These are phyloP conservation scores for Powellomyces hirtus DNA, from an alignment of 192 early-diverging fungal species.

Conservation along the genomic window DNA sequence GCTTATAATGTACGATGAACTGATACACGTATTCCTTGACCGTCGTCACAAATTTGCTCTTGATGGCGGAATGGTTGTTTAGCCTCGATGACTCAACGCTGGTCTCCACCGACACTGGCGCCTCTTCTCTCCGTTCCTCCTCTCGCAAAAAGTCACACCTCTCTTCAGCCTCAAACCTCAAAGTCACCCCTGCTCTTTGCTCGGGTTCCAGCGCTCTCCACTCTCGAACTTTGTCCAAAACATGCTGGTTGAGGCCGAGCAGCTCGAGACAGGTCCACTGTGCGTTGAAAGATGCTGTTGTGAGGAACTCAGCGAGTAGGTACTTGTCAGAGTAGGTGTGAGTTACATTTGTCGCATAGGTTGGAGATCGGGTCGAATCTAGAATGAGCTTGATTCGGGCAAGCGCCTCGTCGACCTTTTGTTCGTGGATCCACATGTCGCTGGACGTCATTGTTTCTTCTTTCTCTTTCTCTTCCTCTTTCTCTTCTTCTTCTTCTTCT, in stretches of 20 bases:
- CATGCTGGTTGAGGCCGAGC: conserved; percentile 9
- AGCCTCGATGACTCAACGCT: background rate
- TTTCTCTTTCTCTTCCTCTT: too few relatives aligned
- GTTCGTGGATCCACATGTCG: too few relatives aligned
- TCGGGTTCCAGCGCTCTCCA: background rate
- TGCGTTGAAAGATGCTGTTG: conserved; percentile 18
- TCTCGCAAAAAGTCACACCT: conserved; percentile 10
- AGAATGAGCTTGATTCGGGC: background rate
- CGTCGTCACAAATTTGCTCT: background rate
- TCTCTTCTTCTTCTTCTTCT: too few relatives aligned
- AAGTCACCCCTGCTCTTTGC: background rate
- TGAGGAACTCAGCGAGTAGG: conserved; percentile 18
- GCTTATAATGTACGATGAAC: background rate
- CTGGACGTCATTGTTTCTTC: too few relatives aligned
- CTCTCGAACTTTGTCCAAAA: background rate
- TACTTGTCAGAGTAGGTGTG: conserved; percentile 33
- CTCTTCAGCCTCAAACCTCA: conserved; percentile 19
- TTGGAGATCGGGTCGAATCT: background rate
- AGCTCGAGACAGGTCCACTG: conserved; percentile 8
- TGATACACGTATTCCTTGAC: background rate
- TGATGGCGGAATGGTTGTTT: background rate
- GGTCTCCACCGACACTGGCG: background rate
- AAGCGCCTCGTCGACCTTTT: background rate
- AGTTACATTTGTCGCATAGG: background rate
- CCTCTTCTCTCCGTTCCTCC: background rate